Conservation (phyloP, 2,329 filamentous ascomycete genomes). For the Fusarium sp. region DNA sequence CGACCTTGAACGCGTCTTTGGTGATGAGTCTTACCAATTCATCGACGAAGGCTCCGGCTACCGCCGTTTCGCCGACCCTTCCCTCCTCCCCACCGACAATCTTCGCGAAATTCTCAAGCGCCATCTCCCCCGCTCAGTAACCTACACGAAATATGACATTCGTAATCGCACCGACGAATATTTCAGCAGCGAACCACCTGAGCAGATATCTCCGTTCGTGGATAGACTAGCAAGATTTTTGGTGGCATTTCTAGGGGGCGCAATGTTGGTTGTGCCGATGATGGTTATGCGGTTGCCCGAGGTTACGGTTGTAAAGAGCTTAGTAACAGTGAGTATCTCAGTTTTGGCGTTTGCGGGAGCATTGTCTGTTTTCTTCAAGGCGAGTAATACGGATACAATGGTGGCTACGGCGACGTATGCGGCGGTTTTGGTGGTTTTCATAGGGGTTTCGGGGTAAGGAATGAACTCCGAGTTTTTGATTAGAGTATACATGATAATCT, state of each 20-base stretch:
- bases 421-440: neutral
- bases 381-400: neutral
- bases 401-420: neutral
- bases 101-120: neutral
- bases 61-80: neutral
- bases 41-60: neutral
- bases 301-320: neutral
- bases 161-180: neutral
- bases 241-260: neutral
- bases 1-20: neutral
- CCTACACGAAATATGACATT: neutral
- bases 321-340: neutral
- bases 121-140: neutral
- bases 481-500: no score
- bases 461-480: no score
- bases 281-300: neutral
- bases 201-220: neutral
- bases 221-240: neutral
- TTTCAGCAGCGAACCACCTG: neutral
- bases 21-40: rapidly evolving
- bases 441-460: neutral
- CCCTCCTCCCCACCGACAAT: neutral
- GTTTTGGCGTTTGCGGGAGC: neutral
- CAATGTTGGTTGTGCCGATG: neutral
- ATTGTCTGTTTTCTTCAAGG: neutral